Evolutionary conservation across 2,329 filamentous ascomycete genomes (phyloP).

Genomic region (Aspergillus jensenii): DNA sequence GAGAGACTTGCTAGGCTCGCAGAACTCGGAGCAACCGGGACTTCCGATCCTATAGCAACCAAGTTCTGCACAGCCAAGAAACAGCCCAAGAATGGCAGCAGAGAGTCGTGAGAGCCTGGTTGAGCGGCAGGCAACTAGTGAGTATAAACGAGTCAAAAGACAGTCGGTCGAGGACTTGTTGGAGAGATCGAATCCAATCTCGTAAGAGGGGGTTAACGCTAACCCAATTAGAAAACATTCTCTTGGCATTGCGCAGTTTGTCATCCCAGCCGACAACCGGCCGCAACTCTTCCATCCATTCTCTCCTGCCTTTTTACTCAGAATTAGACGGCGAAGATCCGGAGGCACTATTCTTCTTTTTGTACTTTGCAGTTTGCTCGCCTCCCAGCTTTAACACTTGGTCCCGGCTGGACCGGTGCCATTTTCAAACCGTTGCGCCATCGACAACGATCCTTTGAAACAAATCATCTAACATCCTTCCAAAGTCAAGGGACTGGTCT

Average conservation of each 20-base stretch:
- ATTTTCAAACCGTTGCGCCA: not conserved
- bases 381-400: not conserved
- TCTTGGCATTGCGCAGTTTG: conserved; percentile 23
- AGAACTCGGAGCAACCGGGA: conserved; percentile 31
- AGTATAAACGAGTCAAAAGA: conserved; percentile 12
- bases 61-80: conserved; percentile 23
- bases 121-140: conserved; percentile 9
- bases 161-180: conserved; percentile 26
- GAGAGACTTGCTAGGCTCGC: conserved; percentile 26
- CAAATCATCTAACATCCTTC: not conserved
- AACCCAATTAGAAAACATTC: conserved; percentile 22
- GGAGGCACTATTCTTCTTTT: not conserved
- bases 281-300: not conserved
- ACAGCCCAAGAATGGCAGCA: conserved; percentile 5
- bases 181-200: conserved; percentile 29
- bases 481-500: not conserved
- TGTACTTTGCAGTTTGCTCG: not conserved
- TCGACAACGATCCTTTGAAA: not conserved
- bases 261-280: not conserved
- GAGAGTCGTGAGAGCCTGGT: not conserved
- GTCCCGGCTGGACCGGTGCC: conserved; percentile 15
- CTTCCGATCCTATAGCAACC: conserved; percentile 24
- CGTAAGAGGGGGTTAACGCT: conserved; percentile 25
- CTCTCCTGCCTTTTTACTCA: not conserved
- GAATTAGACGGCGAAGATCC: not conserved